Percentiles rank a stretch among this genome's conserved stretches.
Evolutionary conservation across 2,329 filamentous ascomycete species (phyloP).

Genomic region (Alternaria metachromatica): DNA sequence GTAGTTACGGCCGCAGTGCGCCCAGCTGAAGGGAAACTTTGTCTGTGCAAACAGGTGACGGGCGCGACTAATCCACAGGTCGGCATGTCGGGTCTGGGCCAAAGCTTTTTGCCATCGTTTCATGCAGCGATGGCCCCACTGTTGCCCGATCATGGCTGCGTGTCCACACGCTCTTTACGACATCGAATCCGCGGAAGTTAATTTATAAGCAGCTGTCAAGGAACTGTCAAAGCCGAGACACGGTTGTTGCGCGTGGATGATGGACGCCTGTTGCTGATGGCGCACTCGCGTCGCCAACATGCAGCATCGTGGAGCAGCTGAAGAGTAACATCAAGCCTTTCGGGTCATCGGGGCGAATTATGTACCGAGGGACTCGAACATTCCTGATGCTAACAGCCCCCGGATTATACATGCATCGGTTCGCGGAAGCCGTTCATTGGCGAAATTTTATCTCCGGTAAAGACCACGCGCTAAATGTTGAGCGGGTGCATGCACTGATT

Average conservation of each 20-base stretch:
- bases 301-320: background rate
- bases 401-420: constrained; percentile 26
- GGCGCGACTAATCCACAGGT: background rate
- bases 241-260: background rate
- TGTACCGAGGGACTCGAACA: constrained; percentile 25
- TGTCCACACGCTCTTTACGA: constrained; percentile 1
- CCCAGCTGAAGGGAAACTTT: background rate
- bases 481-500: constrained; percentile 26
- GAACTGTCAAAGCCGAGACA: background rate
- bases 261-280: background rate
- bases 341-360: constrained; percentile 26
- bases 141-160: constrained; percentile 9
- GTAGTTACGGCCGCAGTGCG: background rate
- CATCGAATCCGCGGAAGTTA: constrained; percentile 1
- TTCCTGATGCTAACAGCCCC: constrained; percentile 37
- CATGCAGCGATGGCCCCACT: constrained; percentile 14
- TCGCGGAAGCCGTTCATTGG: constrained; percentile 26
- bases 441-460: constrained; percentile 35
- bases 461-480: constrained; percentile 29
- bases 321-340: constrained; percentile 2
- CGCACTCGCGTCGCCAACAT: background rate
- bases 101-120: constrained; percentile 2
- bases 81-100: constrained; percentile 7
- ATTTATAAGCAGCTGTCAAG: constrained; percentile 1
- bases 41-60: background rate